phyloP scores from a whole-genome alignment of 2,329 filamentous ascomycete genomes.

The Fusarium scirpi region DNA sequence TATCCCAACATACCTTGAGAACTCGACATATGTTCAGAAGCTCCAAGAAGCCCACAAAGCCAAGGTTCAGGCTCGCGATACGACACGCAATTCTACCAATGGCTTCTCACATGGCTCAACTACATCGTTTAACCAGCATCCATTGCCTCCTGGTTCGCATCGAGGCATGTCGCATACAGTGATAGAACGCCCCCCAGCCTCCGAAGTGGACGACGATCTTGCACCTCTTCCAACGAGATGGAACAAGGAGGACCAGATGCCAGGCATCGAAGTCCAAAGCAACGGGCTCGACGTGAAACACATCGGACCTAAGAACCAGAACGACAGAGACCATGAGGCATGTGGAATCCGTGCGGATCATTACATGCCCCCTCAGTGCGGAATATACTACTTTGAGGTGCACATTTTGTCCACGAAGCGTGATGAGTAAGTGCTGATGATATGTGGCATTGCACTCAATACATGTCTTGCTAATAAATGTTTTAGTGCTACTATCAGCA shows the following conservation, averaged over 20 bases:
- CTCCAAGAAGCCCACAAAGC: conserved; percentile 77
- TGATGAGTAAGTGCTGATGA: conserved; percentile 64
- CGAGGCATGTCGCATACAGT: conserved; percentile 86
- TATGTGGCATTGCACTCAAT: neutral
- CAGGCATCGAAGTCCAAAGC: conserved; percentile 77
- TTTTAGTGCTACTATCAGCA: conserved; percentile 68
- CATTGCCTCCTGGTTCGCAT: conserved; percentile 65
- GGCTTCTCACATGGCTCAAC: conserved; percentile 58
- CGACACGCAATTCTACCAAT: conserved; percentile 39
- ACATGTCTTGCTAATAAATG: conserved; percentile 10
- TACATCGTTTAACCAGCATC: conserved; percentile 55
- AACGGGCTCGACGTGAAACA: conserved; percentile 80
- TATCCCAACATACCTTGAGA: conserved; percentile 83
- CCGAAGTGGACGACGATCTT: conserved; percentile 69
- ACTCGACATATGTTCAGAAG: conserved; percentile 81
- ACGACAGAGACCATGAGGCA: conserved; percentile 76
- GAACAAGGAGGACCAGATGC: conserved; percentile 82
- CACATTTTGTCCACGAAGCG: conserved; percentile 62
- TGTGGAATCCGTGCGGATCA: conserved; percentile 85
- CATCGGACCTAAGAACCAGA: conserved; percentile 58
- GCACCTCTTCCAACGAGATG: conserved; percentile 83
- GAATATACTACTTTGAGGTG: conserved; percentile 94
- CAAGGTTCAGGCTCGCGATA: conserved; percentile 66
- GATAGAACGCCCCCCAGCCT: conserved; percentile 76
- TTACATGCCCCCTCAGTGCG: conserved; percentile 88